Evolutionary conservation across 495 filamentous ascomycete genomes (phyloP), one percentile per base, ranked within the genome.

Genomic region (Aspergillus leporis): DNA sequence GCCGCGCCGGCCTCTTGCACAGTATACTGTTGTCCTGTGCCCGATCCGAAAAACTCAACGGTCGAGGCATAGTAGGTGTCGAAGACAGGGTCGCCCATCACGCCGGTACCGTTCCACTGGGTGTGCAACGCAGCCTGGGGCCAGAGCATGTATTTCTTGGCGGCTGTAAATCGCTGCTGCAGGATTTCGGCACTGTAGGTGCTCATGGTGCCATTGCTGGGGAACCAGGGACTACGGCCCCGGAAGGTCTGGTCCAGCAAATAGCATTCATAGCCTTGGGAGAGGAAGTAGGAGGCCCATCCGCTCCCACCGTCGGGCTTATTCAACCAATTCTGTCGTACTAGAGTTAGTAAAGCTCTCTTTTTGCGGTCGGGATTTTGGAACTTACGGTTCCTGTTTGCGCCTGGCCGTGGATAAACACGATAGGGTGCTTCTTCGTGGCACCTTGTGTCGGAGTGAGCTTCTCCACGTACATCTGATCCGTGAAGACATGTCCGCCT

Each of bases 381-480:
- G 31, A 41, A 69, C 75, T 60, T 71, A 85, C 82, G 4, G 75
- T 74, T 36, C 77, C 82, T 1, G 81, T 79, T 53, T 83, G 77
- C n/a, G 69, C 76, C 28, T 67, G 70, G 8, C 81, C 83, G 51
- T 84, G 81, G 41, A 84, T 74, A 51, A 85, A 77, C 45, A 86
- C 64, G 19, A 85, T 65, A 1, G 82, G 83, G 59, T 72, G 70
- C 5, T 65, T 59, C 59, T 70, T 55, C 49, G 60, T 31, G 31
- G 31, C 49, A 5, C 58, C 61, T 14, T 12, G 57, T 6, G 43
- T 10, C 0, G 82, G 82, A 13, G 66, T 69, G 41, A 85, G 63
- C 41, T 77, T 73, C 68, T 85, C 83, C n/a, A 84, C 81, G 64
- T 85, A 83, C 70, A 84, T 82, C 70, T 84, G 80, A 41, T 75